Base-by-base conservation (phyloP, 192 early-diverging fungal genomes). In the Backusella luteola region DNA sequence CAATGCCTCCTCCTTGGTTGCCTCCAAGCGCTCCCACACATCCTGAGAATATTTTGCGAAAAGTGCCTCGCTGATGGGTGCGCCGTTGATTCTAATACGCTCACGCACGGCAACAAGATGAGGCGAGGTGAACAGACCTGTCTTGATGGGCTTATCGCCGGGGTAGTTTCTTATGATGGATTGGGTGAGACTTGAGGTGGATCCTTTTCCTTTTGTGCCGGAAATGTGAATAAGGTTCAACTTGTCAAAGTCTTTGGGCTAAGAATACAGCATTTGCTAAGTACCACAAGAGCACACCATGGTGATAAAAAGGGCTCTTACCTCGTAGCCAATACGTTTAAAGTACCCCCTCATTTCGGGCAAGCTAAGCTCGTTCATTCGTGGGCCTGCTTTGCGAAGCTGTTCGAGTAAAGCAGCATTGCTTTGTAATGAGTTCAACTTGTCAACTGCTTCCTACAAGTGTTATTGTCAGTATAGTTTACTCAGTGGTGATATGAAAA, bases 21-120 rank as follows among this genome's bases (percentile, higher is more conserved):
- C 80, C 26, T 90, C 89, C 38, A 98, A 82, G 26, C 83, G 76
- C 80, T 96, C 90, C 93, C 92, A 96, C 14, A 91, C 88, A 32
- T 96, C 87, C 81, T 94, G 93, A 77, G 96, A 97, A 84, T 98
- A 94, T 80, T 94, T 90, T 15, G 91, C 88, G 84, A 96, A 97
- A 17, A 81, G n/a, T 0, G 90, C 86, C 63, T 91, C 85, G 7
- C 87, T 86, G 5, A 99, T 84, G 14, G 96, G 94, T 29, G 75
- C 77, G 0, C 98, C 98, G 79, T 98, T 88, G 80, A 99, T 96
- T 63, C 94, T 87, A 76, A 99, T 97, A 29, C 98, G 89, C 77
- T 99, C 98, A 67, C 97, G 92, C 6, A 93, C 96, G 67, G 96
- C 89, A 67, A 94, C 87, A 66, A 99, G 82, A 78, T 99, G 98